Evolutionary conservation across 2,329 filamentous ascomycete genomes (phyloP).

Genomic region (Neopestalotiopsis sp.): DNA sequence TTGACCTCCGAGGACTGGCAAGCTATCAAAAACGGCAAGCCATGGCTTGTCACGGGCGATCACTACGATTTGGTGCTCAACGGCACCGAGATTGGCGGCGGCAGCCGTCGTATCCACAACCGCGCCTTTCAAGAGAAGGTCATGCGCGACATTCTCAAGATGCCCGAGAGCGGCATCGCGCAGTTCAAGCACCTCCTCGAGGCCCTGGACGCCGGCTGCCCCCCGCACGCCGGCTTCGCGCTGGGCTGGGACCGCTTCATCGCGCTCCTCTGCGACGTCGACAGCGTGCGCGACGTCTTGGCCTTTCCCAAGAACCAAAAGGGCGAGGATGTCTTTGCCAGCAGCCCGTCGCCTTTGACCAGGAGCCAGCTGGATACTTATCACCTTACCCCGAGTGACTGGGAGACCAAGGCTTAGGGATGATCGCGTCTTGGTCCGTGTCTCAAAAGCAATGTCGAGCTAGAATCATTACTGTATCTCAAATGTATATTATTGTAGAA

Average conservation of each 20-base stretch:
- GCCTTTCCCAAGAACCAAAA: conserved; percentile 94
- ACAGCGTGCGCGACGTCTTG: conserved; percentile 90
- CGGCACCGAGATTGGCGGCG: conserved; percentile 91
- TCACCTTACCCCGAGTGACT: conserved; percentile 39
- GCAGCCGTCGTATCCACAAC: conserved; percentile 89
- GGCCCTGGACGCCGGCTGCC: conserved; percentile 84
- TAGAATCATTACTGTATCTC: too few relatives aligned
- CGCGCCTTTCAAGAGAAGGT: conserved; percentile 84
- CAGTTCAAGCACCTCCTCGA: conserved; percentile 87
- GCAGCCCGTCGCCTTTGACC: conserved; percentile 74
- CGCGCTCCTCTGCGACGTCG: conserved; percentile 76
- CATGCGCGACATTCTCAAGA: conserved; percentile 82
- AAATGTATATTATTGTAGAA: not conserved
- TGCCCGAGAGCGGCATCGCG: conserved; percentile 72
- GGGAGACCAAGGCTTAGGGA: not conserved
- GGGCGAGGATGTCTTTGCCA: conserved; percentile 85
- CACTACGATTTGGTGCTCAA: conserved; percentile 98
- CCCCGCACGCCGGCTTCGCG: conserved; percentile 92
- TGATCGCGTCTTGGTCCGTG: too few relatives aligned
- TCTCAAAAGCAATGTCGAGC: too few relatives aligned
- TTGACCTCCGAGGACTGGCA: conserved; percentile 77
- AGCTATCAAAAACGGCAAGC: conserved; percentile 56
- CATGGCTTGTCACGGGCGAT: conserved; percentile 76
- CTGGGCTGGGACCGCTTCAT: conserved; percentile 89
- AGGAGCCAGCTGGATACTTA: conserved; percentile 58